Conservation (phyloP, 768 basidiomycete species). For the Hygrophorus pudorinus region DNA sequence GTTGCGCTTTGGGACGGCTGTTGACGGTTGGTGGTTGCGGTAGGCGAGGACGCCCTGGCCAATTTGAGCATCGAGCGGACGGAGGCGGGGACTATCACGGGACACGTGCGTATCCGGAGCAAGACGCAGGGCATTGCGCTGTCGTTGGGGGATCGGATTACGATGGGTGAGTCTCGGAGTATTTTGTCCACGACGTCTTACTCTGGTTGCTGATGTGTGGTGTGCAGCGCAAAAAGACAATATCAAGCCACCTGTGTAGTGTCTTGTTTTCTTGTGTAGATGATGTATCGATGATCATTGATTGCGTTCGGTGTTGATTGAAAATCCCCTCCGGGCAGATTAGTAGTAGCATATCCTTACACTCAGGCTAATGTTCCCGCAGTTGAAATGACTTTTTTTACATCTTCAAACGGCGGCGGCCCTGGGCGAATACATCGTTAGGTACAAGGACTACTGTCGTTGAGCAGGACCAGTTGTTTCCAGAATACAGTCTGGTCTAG, state of each 20-base stretch:
- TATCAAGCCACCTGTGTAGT: constrained; percentile 5
- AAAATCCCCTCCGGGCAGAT: too few species aligned
- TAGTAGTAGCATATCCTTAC: too few species aligned
- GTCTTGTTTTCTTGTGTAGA: not conserved
- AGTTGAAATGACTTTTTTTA: too few species aligned
- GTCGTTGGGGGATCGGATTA: constrained; percentile 86
- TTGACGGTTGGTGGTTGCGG: not conserved
- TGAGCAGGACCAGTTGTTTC: too few species aligned
- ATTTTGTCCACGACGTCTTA: not conserved
- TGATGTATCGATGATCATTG: too few species aligned
- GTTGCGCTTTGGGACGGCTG: not conserved
- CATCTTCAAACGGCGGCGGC: too few species aligned
- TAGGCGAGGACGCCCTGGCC: constrained; percentile 93
- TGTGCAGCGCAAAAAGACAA: constrained; percentile 4
- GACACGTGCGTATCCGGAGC: constrained; percentile 92
- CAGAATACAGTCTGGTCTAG: too few species aligned
- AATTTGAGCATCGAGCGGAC: constrained; percentile 89
- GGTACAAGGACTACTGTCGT: too few species aligned
- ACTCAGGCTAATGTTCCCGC: too few species aligned
- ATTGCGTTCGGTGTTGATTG: too few species aligned
- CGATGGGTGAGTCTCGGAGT: constrained; percentile 34
- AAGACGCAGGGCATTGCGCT: constrained; percentile 98
- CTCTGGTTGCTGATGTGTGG: not conserved
- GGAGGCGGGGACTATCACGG: constrained; percentile 71
- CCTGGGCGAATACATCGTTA: too few species aligned